Conservation (phyloP, 768 basidiomycete species). For the Lactarius deliciosus region DNA sequence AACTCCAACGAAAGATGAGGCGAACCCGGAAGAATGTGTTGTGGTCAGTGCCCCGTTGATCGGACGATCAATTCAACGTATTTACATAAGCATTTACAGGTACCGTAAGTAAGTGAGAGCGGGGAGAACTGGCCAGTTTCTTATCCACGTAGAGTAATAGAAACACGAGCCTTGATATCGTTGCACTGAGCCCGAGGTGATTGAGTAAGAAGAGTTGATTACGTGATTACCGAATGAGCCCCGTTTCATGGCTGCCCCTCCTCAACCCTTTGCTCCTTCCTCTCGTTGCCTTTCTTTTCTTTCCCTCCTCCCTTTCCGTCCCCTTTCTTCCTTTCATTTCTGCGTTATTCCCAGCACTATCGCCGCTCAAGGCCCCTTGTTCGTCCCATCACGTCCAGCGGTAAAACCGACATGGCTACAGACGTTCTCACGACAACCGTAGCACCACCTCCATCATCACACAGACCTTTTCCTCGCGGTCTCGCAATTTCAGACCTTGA, state of each 20-base stretch:
- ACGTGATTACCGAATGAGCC: background rate
- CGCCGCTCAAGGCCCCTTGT: background rate
- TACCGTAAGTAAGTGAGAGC: conserved; percentile 51
- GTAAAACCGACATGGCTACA: conserved; percentile 32
- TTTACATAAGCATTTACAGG: conserved; percentile 16
- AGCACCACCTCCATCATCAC: conserved; percentile 31
- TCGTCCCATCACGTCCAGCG: background rate
- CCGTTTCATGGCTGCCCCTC: conserved; percentile 4
- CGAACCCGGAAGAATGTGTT: conserved; percentile 81
- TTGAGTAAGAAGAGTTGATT: background rate
- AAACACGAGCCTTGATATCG: background rate
- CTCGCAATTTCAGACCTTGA: conserved; percentile 59
- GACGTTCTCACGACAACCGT: conserved; percentile 36
- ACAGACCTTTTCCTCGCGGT: conserved; percentile 49
- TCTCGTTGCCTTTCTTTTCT: background rate
- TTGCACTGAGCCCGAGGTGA: background rate
- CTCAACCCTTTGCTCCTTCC: background rate
- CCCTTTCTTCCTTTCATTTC: background rate
- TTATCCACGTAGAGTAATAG: background rate
- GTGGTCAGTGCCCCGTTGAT: conserved; percentile 57
- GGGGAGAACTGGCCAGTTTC: background rate
- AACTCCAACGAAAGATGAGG: conserved; percentile 95
- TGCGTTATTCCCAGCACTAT: background rate
- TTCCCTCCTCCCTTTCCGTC: background rate
- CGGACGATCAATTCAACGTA: background rate